Evolutionary conservation across 2,329 filamentous ascomycete genomes (phyloP).

Genomic region (Metarhizium robertsii): DNA sequence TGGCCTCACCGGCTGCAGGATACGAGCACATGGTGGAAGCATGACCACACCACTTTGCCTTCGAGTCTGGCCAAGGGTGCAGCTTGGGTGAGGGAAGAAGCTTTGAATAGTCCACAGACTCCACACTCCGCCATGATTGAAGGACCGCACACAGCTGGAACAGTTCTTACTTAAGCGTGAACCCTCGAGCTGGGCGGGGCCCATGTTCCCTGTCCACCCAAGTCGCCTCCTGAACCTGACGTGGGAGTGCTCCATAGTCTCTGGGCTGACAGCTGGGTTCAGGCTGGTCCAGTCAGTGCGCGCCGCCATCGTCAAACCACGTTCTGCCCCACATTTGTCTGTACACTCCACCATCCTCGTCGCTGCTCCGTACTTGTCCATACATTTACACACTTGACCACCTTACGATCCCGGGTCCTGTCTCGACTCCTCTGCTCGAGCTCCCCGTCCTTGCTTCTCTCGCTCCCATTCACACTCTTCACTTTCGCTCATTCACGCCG

Average conservation of each 20-base stretch:
- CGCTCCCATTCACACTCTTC: background rate
- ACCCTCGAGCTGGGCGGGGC: too few species aligned
- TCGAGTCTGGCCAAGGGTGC: background rate
- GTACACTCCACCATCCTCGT: background rate
- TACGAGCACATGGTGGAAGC: background rate
- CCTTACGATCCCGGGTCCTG: background rate
- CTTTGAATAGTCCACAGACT: too few species aligned
- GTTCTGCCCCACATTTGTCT: background rate
- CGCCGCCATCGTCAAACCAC: background rate
- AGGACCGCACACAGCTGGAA: too few species aligned
- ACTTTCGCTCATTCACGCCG: background rate
- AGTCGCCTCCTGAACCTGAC: too few species aligned
- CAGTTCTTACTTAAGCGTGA: too few species aligned
- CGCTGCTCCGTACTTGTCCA: background rate
- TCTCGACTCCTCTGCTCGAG: background rate
- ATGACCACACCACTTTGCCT: background rate
- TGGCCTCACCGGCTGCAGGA: background rate
- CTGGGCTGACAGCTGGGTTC: too few species aligned
- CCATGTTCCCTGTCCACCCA: too few species aligned
- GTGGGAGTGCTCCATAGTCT: too few species aligned
- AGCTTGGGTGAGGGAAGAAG: background rate
- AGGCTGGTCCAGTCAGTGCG: background rate
- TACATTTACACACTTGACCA: background rate
- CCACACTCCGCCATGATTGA: too few species aligned
- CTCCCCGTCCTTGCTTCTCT: background rate